Base-by-base conservation (phyloP, 2,329 filamentous ascomycete species). In the Pseudogymnoascus sp. region DNA sequence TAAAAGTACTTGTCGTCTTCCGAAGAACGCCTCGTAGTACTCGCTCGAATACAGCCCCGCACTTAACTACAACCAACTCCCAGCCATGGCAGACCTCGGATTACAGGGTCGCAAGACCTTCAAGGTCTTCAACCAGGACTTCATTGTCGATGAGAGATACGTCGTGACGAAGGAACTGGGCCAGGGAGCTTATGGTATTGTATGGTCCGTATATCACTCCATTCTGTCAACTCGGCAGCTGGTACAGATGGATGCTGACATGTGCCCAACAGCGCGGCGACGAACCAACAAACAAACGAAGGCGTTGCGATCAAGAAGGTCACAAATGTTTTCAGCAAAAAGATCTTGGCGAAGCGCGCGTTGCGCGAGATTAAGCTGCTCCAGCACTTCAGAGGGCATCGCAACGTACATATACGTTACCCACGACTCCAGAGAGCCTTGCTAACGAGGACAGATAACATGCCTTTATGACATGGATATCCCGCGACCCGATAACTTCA, bases 291-390 rank as follows among this genome's bases (percentile, higher is more conserved):
- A 56, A 56, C 49, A 21, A 56, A 87, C 72, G 95, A 99, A 75
- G 93, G 93, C 42, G 93, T 99, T 67, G 95, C 95, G 72, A 95
- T 99, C 82, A 99, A 99, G 80, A 99, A 99, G 80, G 91, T 99
- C 76, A 99, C 95, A 81, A 99, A 99, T 89, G 93, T 99, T 72
- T 99, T 99, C 79, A 97, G 92, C 84, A 99, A 99, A 82, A 97
- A 97, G 86, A 99, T 99, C 71, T 84, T 99, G 69, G 95, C 95
- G 72, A 99, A 99, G 87, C 90, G 95, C 74, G 95, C 95, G 60
- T 79, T 99, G 82, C 88, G 95, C 77, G 95, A 99, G 80, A 97
- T 99, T 79, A 99, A 97, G 85, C 85, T 99, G 70, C 83, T 99
- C 68, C 93, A 97, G 80, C 95, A 99, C 78, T 99, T 99, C 80